Evolutionary conservation across 2,329 filamentous ascomycete species (phyloP), one percentile per base, ranked within the genome.

Genomic region (Hymenoscyphus repandus): DNA sequence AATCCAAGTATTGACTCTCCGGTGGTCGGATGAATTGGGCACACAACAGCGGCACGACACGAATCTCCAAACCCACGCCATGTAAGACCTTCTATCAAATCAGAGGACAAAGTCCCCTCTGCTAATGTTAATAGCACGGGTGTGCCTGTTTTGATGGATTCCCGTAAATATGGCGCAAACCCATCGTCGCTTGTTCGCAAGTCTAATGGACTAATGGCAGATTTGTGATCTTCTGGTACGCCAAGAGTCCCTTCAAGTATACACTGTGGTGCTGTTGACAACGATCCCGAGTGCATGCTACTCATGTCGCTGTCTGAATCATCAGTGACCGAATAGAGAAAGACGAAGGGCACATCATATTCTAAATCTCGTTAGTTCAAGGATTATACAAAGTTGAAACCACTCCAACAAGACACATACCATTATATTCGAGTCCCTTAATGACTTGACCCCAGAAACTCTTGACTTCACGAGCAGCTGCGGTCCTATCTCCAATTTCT

Each of bases 1-100:
- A 93, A 93, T 0, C 88, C 89, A 1, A 90, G 77, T 1, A 87
- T 83, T 2, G 77, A 78, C 49, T 90, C 86, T 2, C 82, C 83
- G 2, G 82, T 74, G 0, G 86, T 91, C 0, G 88, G 85, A 60
- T 90, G 83, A 13, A 95, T 84, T 0, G 89, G 88, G 61, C 89
- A 88, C 1, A 92, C 76, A 4, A 92, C 85, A 13, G 89, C 79
- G 1, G 84, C 82, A 13, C 75, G 77, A 51, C 85, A 88, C 4
- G 82, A 74, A 56, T 90, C 84, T 1, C 82, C 83, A 57, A 87
- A 88, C 0, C 88, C 86, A 59, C 84, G 74, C 76, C 80, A 86
- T 47, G 83, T 70, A 18, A 93, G 73, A 0, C 83, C 85, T 34
- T 84, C 74, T 48, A 91, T 74, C 42, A 92, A 72, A 22, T 76